Base-by-base conservation (phyloP, 1,284 basidiomycete species). In the Cryptococcus deneoformans region DNA sequence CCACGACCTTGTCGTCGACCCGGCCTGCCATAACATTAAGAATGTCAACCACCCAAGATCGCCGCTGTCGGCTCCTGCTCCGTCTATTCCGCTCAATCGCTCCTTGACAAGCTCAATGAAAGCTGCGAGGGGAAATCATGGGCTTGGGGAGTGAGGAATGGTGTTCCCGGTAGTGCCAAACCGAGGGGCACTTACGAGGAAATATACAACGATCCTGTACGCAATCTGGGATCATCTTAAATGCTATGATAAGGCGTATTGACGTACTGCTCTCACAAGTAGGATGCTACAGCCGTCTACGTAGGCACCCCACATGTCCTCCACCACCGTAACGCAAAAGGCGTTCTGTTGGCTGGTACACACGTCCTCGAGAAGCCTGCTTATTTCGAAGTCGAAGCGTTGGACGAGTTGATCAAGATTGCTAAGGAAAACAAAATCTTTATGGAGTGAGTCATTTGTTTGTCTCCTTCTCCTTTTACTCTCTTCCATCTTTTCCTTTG, bases 291-390 rank as follows among this genome's bases (percentile, higher is more conserved):
- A 20, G 20, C 20, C 2, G 80, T 92, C 52, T 92, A 92, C 76
- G 86, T 92, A 54, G 89, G 89, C 20, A 93, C 92, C 1, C 1
- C 92, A 5, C 90, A 95, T 72, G 88, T 89, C 0, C 81, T 83
- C 60, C 92, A 96, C 79, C 91, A 91, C 71, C 80, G 20, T 20
- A 20, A 20, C 20, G 20, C 20, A 20, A 20, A 20, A 20, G 20
- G 20, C 20, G 20, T 20, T 81, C 57, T 90, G 90, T 66, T 85
- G 88, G 1, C 80, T 87, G 62, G 86, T 85, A 96, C 94, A 76
- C 84, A 92, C 74, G 87, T 95, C 16, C 84, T 92, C 77, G 91
- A 94, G 78, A 92, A 92, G 64, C 79, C 79, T 79, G 80, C 66
- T 81, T 80, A 0, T 20, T 71, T 82, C 55, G 80, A 81, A 55